A percentile compares a stretch with the other conserved stretches of the same genome.
phyloP scores from a whole-genome alignment of 345 rosid genomes.

The Euclidium syriacum region DNA sequence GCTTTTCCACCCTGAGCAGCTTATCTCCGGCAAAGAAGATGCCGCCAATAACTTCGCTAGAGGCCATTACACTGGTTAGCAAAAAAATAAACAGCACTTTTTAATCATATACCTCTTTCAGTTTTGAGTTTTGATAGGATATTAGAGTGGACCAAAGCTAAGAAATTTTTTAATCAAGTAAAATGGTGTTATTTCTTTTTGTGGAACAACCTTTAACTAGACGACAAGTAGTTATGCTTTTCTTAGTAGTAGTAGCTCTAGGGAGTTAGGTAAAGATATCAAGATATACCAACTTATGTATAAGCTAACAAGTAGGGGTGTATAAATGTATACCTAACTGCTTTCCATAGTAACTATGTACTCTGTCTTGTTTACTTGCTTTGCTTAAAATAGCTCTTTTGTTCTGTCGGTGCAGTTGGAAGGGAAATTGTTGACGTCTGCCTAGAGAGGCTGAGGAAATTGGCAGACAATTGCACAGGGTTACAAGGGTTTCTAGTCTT shows the following conservation, averaged over 20 bases:
- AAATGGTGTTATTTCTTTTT: no score
- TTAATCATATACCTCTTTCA: no score
- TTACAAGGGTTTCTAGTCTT: conserved; percentile 44
- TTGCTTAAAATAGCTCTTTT: not conserved
- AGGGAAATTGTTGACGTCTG: conserved; percentile 41
- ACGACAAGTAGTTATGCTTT: no score
- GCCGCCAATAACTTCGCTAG: conserved; percentile 49
- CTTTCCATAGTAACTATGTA: not conserved
- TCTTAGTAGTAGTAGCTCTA: no score
- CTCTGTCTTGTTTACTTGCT: not conserved
- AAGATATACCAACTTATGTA: no score
- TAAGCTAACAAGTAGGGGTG: no score
- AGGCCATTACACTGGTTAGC: conserved; percentile 46
- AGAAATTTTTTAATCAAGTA: no score
- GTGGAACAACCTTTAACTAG: no score
- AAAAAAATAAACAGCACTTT: no score
- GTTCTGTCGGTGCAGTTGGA: conserved; percentile 31
- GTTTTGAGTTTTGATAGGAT: no score
- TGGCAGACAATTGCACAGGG: conserved; percentile 45
- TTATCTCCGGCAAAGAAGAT: conserved; percentile 45
- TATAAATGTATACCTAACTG: not conserved
- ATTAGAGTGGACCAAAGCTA: no score
- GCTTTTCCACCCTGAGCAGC: conserved; percentile 44
- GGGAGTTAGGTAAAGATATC: no score
- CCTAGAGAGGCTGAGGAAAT: conserved; percentile 39